Conservation (phyloP, 78 protist genomes). For the Dictyostelium citrinum region DNA sequence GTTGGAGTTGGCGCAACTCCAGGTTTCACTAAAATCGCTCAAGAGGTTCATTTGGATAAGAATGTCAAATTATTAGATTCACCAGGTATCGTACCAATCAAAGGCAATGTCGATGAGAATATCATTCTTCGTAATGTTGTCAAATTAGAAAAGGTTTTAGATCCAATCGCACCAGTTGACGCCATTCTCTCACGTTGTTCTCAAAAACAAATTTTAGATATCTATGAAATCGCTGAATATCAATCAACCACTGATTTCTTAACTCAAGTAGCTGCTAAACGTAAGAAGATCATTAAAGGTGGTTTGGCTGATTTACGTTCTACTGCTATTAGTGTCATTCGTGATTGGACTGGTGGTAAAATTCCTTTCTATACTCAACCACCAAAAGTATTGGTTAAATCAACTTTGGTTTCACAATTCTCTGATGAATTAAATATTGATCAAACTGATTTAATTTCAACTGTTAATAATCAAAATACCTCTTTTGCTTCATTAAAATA, state of each 20-base stretch:
- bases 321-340: conserved; percentile 64
- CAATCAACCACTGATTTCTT: conserved; percentile 21
- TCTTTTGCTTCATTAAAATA: conserved; percentile 13
- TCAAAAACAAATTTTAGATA: conserved; percentile 26
- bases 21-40: conserved; percentile 90
- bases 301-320: conserved; percentile 46
- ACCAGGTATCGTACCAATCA: conserved; percentile 94
- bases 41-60: conserved; percentile 89
- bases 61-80: conserved; percentile 94
- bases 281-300: conserved; percentile 53
- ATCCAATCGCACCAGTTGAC: conserved; percentile 79
- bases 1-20: conserved; percentile 93
- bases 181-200: conserved; percentile 50
- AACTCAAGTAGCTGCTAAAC: conserved; percentile 40
- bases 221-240: conserved; percentile 44
- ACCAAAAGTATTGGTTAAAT: conserved; percentile 12
- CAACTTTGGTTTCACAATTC: conserved; percentile 46
- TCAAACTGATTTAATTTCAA: conserved; percentile 13
- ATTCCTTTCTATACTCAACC: conserved; percentile 79
- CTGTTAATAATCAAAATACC: not conserved
- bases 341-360: conserved; percentile 80
- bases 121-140: conserved; percentile 70
- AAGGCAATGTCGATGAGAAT: conserved; percentile 63
- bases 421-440: conserved; percentile 64
- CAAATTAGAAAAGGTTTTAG: conserved; percentile 83